These are phyloP conservation scores for Mortierella antarctica DNA, from an alignment of 192 early-diverging fungal species.

Conservation along the genomic window DNA sequence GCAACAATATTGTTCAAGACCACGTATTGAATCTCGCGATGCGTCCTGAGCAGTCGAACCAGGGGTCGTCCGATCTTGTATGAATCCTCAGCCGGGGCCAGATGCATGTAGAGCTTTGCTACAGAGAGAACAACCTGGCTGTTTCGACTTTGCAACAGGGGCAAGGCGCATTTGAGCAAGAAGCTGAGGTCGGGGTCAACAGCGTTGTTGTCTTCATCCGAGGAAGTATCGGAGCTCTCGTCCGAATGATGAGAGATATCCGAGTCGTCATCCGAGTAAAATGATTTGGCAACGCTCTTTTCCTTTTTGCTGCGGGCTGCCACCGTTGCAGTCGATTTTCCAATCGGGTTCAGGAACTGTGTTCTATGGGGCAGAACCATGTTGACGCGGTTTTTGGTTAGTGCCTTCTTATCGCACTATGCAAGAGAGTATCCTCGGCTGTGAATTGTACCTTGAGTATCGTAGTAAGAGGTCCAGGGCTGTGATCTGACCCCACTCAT, in stretches of 20 bases:
- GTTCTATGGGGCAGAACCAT: conserved; percentile 15
- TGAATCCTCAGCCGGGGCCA: conserved; percentile 68
- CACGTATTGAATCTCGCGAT: conserved; percentile 83
- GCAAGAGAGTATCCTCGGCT: not conserved
- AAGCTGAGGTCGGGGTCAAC: conserved; percentile 88
- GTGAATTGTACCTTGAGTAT: conserved; percentile 73
- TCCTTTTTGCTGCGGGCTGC: conserved; percentile 37
- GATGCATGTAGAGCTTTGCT: conserved; percentile 73
- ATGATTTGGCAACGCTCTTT: conserved; percentile 48
- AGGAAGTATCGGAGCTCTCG: conserved; percentile 22
- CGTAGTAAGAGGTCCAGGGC: conserved; percentile 80
- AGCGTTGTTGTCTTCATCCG: conserved; percentile 35
- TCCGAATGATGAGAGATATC: conserved; percentile 50
- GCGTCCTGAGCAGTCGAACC: conserved; percentile 75
- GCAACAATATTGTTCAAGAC: conserved; percentile 81
- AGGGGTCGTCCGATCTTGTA: conserved; percentile 75
- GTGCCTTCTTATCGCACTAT: not conserved
- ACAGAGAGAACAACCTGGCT: conserved; percentile 80
- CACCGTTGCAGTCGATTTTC: conserved; percentile 7
- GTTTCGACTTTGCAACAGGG: conserved; percentile 87
- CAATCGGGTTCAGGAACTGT: conserved; percentile 50
- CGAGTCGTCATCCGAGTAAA: conserved; percentile 67
- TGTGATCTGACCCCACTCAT: conserved; percentile 97
- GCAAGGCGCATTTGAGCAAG: conserved; percentile 71
- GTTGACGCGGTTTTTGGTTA: not conserved